Evolutionary conservation across 169 alveolate genomes (phyloP).

Genomic region (Theileria annulata): DNA sequence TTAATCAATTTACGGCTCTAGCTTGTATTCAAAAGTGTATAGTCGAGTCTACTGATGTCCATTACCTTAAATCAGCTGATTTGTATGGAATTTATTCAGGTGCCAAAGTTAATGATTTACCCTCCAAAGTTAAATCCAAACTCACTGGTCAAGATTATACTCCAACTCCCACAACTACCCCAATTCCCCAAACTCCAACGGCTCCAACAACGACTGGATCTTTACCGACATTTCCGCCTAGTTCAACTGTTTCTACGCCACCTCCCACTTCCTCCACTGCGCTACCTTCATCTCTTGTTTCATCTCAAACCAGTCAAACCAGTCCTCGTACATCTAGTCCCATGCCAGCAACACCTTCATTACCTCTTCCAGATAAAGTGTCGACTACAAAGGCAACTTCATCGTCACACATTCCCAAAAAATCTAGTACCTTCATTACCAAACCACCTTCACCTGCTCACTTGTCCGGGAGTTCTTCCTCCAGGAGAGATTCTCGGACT

Average conservation of each 20-base stretch:
- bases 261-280: not conserved
- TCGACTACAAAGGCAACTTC: not conserved
- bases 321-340: not conserved
- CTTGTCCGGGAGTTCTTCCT: not conserved
- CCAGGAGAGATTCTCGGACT: not conserved
- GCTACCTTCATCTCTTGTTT: not conserved
- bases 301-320: not conserved
- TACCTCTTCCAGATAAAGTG: not conserved
- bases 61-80: not conserved
- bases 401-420: not conserved
- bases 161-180: not conserved
- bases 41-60: not conserved
- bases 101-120: not conserved
- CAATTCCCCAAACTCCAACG: not conserved
- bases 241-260: not conserved
- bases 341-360: not conserved
- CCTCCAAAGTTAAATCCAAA: not conserved
- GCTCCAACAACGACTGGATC: not conserved
- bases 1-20: not conserved
- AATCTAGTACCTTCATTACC: not conserved
- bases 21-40: not conserved
- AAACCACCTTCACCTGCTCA: not conserved
- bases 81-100: not conserved
- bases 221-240: not conserved
- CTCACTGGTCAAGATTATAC: not conserved